Evolutionary conservation across 2,329 filamentous ascomycete species (phyloP).

Genomic region (Penicillium digitatum): DNA sequence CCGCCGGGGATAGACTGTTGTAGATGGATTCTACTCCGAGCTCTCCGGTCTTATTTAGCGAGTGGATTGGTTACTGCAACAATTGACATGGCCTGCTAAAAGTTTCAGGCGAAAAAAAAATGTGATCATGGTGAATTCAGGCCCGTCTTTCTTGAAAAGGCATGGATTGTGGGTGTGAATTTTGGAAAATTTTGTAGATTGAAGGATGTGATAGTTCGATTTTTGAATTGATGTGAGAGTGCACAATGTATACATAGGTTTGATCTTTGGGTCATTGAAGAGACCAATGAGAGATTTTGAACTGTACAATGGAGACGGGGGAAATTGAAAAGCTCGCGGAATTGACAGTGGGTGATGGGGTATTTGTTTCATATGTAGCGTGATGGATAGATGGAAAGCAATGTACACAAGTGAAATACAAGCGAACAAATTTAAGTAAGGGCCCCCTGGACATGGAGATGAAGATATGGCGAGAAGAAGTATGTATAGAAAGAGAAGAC

Average conservation of each 20-base stretch:
- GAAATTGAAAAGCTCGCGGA: neutral
- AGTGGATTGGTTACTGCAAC: neutral
- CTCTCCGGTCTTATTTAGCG: neutral
- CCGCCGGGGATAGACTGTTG: too few species aligned
- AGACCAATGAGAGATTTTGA: neutral
- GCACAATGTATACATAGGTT: neutral
- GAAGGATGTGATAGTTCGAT: neutral
- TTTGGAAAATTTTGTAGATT: neutral
- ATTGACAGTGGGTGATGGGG: neutral
- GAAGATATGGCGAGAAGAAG: neutral
- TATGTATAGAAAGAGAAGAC: neutral
- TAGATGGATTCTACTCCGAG: neutral
- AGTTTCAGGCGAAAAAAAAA: too few species aligned
- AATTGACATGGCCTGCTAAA: neutral
- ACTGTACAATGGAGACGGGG: neutral
- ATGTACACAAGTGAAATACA: neutral
- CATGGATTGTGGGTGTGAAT: too few species aligned
- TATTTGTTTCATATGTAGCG: conserved; percentile 2
- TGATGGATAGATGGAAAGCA: conserved; percentile 3
- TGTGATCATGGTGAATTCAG: too few species aligned
- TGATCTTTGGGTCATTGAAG: neutral
- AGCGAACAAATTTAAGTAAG: neutral
- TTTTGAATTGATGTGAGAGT: neutral
- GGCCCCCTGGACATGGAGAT: neutral
- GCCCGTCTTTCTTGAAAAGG: too few species aligned